A percentile compares a stretch with the other conserved stretches of the same genome.
phyloP scores from a whole-genome alignment of 768 basidiomycete genomes.

The Galerina marginata region DNA sequence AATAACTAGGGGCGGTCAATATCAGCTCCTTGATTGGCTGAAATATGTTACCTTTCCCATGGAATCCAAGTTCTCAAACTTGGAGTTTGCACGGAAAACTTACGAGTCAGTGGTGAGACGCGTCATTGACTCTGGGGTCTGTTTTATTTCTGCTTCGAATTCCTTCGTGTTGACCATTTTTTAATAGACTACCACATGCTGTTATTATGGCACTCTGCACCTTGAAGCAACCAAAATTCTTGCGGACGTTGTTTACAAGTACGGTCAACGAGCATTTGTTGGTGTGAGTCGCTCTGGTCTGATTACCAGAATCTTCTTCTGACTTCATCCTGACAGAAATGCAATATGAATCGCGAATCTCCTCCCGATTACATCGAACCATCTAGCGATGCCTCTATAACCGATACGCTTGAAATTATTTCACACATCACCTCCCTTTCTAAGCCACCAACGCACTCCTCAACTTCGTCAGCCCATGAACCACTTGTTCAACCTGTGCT shows the following conservation, averaged over 20 bases:
- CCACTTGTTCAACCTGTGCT: constrained; percentile 87
- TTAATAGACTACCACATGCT: constrained; percentile 89
- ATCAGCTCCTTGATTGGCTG: constrained; percentile 91
- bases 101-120: constrained; percentile 78
- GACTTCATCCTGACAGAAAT: constrained; percentile 58
- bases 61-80: constrained; percentile 77
- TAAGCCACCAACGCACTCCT: constrained; percentile 21
- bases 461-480: constrained; percentile 28
- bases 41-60: constrained; percentile 84
- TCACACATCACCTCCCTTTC: constrained; percentile 65
- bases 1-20: constrained; percentile 72
- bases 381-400: constrained; percentile 61
- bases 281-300: constrained; percentile 58
- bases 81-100: constrained; percentile 66
- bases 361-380: constrained; percentile 75
- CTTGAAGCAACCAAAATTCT: constrained; percentile 80
- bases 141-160: constrained; percentile 31
- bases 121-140: constrained; percentile 75
- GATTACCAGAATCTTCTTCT: not conserved
- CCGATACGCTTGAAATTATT: constrained; percentile 69
- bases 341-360: constrained; percentile 84
- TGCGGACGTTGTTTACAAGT: constrained; percentile 68
- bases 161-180: constrained; percentile 4
- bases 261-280: constrained; percentile 84
- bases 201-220: constrained; percentile 89